Evolutionary conservation across 2,329 filamentous ascomycete genomes (phyloP).

Genomic region (Diaporthe australafricana): DNA sequence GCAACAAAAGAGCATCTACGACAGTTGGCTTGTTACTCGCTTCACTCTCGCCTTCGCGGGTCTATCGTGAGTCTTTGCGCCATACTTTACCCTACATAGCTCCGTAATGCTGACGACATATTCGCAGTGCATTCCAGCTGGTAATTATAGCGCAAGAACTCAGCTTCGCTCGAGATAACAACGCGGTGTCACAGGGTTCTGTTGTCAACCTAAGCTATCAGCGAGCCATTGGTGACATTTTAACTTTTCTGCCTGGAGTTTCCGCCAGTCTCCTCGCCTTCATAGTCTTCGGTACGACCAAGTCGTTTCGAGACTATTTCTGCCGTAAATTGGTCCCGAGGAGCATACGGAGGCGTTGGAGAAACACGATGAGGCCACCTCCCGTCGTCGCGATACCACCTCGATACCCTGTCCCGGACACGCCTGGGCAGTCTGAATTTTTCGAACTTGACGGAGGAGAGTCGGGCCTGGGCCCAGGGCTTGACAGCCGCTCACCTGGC

Average conservation of each 20-base stretch:
- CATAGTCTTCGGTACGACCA: conserved; percentile 55
- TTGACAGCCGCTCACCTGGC: conserved; percentile 7
- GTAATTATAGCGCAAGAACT: conserved; percentile 53
- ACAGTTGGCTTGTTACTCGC: conserved; percentile 57
- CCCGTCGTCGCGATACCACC: neutral
- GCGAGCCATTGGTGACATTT: conserved; percentile 46
- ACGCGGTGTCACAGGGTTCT: conserved; percentile 45
- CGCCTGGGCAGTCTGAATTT: conserved; percentile 7
- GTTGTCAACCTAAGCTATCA: conserved; percentile 46
- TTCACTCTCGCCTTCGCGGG: conserved; percentile 58
- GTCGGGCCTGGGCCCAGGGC: neutral
- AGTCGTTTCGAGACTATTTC: conserved; percentile 47
- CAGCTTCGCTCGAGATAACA: conserved; percentile 45
- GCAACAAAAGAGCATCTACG: conserved; percentile 51
- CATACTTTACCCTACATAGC: neutral
- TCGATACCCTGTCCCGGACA: conserved; percentile 9
- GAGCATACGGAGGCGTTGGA: conserved; percentile 31
- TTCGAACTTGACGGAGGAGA: conserved; percentile 32
- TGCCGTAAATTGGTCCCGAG: conserved; percentile 41
- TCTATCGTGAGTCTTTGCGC: conserved; percentile 46
- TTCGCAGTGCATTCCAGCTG: conserved; percentile 50
- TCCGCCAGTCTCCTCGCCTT: conserved; percentile 51
- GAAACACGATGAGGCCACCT: conserved; percentile 5
- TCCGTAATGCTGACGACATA: neutral
- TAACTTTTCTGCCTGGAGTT: conserved; percentile 53